A percentile compares a stretch with the other conserved stretches of the same genome.
Evolutionary conservation across 495 filamentous ascomycete genomes (phyloP).

Genomic region (Aspergillus baeticus): DNA sequence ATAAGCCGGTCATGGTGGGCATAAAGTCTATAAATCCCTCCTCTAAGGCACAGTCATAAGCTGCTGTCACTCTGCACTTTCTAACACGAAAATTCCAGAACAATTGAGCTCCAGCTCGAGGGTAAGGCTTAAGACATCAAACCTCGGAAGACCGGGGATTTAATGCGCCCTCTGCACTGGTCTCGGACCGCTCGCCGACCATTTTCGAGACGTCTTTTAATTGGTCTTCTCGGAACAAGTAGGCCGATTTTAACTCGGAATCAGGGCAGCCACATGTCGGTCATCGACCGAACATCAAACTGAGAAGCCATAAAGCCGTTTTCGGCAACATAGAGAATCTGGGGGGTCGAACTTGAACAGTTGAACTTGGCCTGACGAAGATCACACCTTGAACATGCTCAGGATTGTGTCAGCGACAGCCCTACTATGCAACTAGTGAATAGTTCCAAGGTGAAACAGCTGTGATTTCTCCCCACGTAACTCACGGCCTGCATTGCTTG

Average conservation of each 20-base stretch:
- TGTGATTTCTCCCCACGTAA: too few relatives aligned
- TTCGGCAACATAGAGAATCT: neutral
- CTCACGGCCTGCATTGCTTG: neutral
- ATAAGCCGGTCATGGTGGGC: conserved; percentile 14
- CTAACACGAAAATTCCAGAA: neutral
- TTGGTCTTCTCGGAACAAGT: conserved; percentile 22
- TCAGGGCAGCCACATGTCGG: neutral
- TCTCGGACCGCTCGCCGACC: conserved; percentile 16
- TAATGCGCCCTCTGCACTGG: conserved; percentile 3
- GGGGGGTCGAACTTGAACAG: too few relatives aligned
- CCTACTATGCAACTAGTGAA: too few relatives aligned
- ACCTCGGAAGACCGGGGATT: conserved; percentile 14
- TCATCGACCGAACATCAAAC: neutral
- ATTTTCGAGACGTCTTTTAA: conserved; percentile 16
- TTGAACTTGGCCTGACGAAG: too few relatives aligned
- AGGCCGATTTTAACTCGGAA: neutral
- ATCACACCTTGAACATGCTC: too few relatives aligned
- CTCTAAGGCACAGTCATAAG: too few relatives aligned
- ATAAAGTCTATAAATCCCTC: neutral
- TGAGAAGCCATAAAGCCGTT: neutral
- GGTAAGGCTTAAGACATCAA: neutral
- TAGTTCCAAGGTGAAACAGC: too few relatives aligned
- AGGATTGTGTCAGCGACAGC: too few relatives aligned
- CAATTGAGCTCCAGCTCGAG: neutral
- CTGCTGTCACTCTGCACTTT: too few relatives aligned